Conservation (phyloP, 108 stramenopile species). For the Schizochytrium sp. region DNA sequence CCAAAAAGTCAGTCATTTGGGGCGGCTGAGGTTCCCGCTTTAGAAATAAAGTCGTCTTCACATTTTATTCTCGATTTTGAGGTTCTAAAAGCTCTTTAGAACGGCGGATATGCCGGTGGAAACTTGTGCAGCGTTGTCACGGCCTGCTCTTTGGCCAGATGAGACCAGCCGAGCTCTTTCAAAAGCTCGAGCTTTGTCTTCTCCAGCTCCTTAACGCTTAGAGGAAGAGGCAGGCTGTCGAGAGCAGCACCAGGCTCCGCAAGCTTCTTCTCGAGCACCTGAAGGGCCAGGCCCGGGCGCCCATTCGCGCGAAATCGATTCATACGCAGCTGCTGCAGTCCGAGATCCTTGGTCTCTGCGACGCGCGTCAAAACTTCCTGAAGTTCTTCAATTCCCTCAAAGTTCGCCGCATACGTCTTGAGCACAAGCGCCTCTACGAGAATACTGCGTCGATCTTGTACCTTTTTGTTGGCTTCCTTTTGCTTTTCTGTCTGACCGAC, state of each 20-base stretch:
- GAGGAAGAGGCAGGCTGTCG: background rate
- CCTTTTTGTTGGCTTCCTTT: background rate
- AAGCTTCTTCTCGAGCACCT: background rate
- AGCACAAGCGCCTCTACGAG: background rate
- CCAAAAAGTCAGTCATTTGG: no score
- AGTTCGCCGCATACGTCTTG: background rate
- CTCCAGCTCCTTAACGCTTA: background rate
- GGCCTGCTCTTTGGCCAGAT: background rate
- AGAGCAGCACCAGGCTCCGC: background rate
- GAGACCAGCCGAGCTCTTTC: background rate
- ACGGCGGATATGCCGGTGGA: background rate
- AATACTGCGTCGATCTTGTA: background rate
- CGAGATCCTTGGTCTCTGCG: background rate
- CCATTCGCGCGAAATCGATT: background rate
- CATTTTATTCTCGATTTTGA: background rate
- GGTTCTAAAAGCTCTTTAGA: background rate
- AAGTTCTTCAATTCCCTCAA: background rate
- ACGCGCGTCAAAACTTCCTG: background rate
- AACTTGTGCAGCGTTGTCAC: background rate
- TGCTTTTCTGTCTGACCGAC: background rate
- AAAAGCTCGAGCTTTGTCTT: background rate
- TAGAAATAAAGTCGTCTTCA: no score
- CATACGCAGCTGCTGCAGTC: background rate
- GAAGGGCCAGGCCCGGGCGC: background rate
- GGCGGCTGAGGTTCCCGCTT: no score